These are phyloP conservation scores for Linum trigynum DNA, from an alignment of 345 rosid species.

Conservation along the genomic window DNA sequence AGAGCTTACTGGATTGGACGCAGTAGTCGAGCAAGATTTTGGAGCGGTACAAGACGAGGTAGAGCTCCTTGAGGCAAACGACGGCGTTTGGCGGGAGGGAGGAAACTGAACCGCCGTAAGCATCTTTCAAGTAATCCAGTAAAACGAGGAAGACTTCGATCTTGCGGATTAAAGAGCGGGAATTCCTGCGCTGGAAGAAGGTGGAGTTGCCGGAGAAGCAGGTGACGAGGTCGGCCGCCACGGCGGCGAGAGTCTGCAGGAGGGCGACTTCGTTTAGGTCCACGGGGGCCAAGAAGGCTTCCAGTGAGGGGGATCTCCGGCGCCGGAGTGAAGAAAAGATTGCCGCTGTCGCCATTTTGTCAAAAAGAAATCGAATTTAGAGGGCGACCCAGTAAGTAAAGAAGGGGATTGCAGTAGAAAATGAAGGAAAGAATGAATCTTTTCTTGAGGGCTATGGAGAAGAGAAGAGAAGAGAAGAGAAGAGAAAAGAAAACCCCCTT, in stretches of 20 bases:
- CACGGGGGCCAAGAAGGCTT: slow-evolving; percentile 76
- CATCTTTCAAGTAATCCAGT: slow-evolving; percentile 53
- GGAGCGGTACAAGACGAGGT: slow-evolving; percentile 73
- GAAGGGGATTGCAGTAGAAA: too few species aligned
- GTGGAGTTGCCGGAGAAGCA: slow-evolving; percentile 33
- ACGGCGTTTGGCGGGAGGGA: slow-evolving; percentile 36
- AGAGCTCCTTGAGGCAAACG: slow-evolving; percentile 80
- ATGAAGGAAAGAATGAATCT: too few species aligned
- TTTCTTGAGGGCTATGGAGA: too few species aligned
- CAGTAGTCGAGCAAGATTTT: slow-evolving; percentile 80
- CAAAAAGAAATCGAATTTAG: too few species aligned
- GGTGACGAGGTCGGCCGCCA: slow-evolving; percentile 53
- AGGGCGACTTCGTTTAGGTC: slow-evolving; percentile 65
- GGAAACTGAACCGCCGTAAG: slow-evolving; percentile 21
- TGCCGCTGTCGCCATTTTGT: slow-evolving; percentile 66
- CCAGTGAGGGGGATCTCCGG: slow-evolving; percentile 67
- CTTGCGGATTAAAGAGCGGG: slow-evolving; percentile 63
- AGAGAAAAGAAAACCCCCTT: too few species aligned
- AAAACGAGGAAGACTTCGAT: slow-evolving; percentile 55
- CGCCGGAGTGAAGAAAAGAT: slow-evolving; percentile 74
- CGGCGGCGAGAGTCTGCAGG: slow-evolving; percentile 48
- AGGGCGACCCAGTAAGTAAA: too few species aligned
- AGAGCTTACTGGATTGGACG: slow-evolving; percentile 68
- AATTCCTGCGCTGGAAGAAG: slow-evolving; percentile 62
- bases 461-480: too few species aligned